Evolutionary conservation across 2,329 filamentous ascomycete species (phyloP), one percentile per base, ranked within the genome.

Genomic region (Epicoccum nigrum): DNA sequence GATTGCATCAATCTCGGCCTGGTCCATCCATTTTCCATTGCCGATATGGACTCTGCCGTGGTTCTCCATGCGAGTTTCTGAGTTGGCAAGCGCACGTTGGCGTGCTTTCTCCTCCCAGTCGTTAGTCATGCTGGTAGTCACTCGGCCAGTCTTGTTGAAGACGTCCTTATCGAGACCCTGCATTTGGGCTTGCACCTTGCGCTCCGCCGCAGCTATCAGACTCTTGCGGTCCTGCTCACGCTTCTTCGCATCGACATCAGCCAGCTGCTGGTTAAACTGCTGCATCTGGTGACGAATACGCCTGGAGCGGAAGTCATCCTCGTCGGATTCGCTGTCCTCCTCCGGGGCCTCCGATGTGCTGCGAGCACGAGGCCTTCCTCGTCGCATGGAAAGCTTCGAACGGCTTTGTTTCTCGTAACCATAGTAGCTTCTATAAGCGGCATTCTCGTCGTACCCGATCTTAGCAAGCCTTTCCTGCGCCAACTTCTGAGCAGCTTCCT

Each of bases 401-500:
- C 77, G 76, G 60, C 74, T 83, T 21, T 52, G 49, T 77, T 64
- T 66, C 20, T 76, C 73, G 60, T 78, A 83, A 23, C 88, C 88
- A 66, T 96, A 96, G 70, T 96, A 92, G 37, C 88, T 85, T 33
- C 89, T 84, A 58, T 87, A 88, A 2, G 86, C 83, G 4, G 82
- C 79, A 49, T 81, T 80, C 55, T 84, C 81, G 43, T 92, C 87
- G 49, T 89, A 83, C 32, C 93, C 85, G 52, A 97, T 84, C 68
- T 88, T 93, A 4, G 89, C 84, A 19, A 97, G 78, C 28, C 92
- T 86, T 70, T 95, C 89, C 50, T 92, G 86, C 0, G 93, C 92
- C 46, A 94, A 83, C 65, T 87, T 92, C 65, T 94, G 91, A 0
- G 93, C 93, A 5, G 89, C 87, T 65, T 96, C 91, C 68, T 97